Percentiles rank a stretch among this genome's conserved stretches.
These are phyloP conservation scores for Wickerhamomyces bovis DNA, from an alignment of 805 yeast species.

Conservation along the genomic window DNA sequence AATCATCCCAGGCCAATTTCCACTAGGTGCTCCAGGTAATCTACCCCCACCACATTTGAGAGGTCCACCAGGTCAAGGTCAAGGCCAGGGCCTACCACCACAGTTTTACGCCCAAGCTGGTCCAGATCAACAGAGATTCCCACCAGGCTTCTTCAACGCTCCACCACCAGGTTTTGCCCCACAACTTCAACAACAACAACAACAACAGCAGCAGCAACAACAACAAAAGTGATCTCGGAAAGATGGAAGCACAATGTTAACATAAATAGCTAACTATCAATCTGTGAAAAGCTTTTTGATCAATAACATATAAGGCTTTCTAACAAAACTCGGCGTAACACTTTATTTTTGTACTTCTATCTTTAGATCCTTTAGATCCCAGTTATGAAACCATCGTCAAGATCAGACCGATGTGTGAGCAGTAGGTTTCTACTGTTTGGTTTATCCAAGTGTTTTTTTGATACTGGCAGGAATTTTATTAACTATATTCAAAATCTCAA, in stretches of 20 bases:
- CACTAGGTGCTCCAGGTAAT: slow-evolving; percentile 13
- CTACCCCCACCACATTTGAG: slow-evolving; percentile 15
- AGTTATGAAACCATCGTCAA: no score
- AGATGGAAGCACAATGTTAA: not conserved
- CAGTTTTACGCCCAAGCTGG: slow-evolving; percentile 4
- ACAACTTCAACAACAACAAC: slow-evolving; percentile 8
- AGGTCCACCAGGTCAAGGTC: slow-evolving; percentile 3
- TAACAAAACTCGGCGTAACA: not conserved
- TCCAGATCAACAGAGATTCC: slow-evolving; percentile 12
- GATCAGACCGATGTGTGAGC: no score
- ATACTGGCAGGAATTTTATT: no score
- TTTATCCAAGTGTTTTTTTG: no score
- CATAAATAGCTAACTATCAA: not conserved
- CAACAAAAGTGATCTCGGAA: not conserved
- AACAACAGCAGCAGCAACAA: slow-evolving; percentile 7
- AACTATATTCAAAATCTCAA: no score
- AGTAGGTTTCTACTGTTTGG: no score
- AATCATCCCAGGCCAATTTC: slow-evolving; percentile 1
- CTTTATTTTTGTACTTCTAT: no score
- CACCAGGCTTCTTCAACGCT: slow-evolving; percentile 20
- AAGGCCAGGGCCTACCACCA: slow-evolving; percentile 7
- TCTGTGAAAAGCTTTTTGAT: no score
- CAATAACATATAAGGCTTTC: not conserved
- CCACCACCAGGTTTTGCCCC: slow-evolving; percentile 16
- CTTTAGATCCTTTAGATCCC: no score